A percentile compares a stretch with the other conserved stretches of the same genome.
These are phyloP conservation scores for Pichia inconspicua DNA, from an alignment of 1,139 yeast species.

Conservation along the genomic window DNA sequence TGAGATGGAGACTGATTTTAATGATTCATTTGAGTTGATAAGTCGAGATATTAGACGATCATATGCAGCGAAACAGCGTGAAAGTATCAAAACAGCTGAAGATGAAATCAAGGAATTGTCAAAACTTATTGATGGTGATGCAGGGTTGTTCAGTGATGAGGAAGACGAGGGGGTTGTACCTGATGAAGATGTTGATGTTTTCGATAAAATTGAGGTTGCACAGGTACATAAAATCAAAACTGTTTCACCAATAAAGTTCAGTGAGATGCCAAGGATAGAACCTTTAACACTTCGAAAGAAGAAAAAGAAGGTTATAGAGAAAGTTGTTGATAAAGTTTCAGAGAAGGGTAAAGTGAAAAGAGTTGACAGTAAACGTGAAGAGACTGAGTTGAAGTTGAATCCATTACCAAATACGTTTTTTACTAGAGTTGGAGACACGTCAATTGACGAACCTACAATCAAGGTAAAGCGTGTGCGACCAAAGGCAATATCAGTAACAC, in stretches of 20 bases:
- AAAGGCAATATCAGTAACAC: neutral
- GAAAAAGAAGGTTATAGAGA: conserved; percentile 19
- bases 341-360: neutral
- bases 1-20: conserved; percentile 2
- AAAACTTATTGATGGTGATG: conserved; percentile 16
- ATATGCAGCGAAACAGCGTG: conserved; percentile 19
- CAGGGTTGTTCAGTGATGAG: conserved; percentile 18
- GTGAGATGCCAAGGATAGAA: conserved; percentile 37
- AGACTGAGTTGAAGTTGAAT: conserved; percentile 4
- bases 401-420: conserved; percentile 9
- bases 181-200: neutral
- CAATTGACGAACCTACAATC: conserved; percentile 24
- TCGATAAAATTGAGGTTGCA: conserved; percentile 25
- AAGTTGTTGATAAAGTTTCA: neutral
- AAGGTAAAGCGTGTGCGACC: conserved; percentile 12
- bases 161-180: conserved; percentile 20
- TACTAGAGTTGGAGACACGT: conserved; percentile 4
- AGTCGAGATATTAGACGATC: conserved; percentile 26
- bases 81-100: conserved; percentile 12
- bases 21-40: conserved; percentile 27
- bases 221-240: conserved; percentile 17
- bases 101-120: conserved; percentile 18
- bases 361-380: neutral
- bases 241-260: conserved; percentile 32
- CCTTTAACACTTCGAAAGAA: conserved; percentile 31